phyloP scores from a whole-genome alignment of 352 stramenopile species.

The Phytophthora pistaciae region DNA sequence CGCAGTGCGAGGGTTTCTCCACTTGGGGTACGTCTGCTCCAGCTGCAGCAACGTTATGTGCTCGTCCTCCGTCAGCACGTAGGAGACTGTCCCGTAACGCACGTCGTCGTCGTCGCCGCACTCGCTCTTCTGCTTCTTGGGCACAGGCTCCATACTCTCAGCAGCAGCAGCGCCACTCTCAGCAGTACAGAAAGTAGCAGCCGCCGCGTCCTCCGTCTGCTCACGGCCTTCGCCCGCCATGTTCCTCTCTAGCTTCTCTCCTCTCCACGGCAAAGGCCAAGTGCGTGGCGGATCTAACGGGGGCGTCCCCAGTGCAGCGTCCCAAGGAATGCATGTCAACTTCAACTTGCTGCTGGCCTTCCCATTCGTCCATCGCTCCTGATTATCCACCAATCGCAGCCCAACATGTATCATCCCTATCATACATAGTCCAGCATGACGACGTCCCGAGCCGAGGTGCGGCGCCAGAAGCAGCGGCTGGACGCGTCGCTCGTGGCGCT shows the following conservation, averaged over 20 bases:
- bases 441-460: conserved; percentile 16
- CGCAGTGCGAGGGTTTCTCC: too few species aligned
- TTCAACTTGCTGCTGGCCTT: conserved; percentile 14
- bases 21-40: too few species aligned
- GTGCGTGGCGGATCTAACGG: background rate
- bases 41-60: too few species aligned
- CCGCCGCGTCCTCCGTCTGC: background rate
- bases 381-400: conserved; percentile 16
- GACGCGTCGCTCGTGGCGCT: conserved; percentile 59
- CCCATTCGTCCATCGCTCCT: background rate
- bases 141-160: too few species aligned
- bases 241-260: background rate
- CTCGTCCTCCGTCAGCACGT: too few species aligned
- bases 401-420: conserved; percentile 17
- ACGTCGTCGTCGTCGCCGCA: too few species aligned
- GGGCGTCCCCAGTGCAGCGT: background rate
- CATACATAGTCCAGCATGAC: conserved; percentile 11
- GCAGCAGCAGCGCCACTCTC: too few species aligned
- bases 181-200: background rate
- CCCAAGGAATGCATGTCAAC: conserved; percentile 21
- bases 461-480: conserved; percentile 28
- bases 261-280: background rate
- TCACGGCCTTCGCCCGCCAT: background rate
- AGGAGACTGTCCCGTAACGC: too few species aligned
- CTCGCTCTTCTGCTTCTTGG: too few species aligned